phyloP scores from a whole-genome alignment of 208 protist genomes.

The Leishmania major region DNA sequence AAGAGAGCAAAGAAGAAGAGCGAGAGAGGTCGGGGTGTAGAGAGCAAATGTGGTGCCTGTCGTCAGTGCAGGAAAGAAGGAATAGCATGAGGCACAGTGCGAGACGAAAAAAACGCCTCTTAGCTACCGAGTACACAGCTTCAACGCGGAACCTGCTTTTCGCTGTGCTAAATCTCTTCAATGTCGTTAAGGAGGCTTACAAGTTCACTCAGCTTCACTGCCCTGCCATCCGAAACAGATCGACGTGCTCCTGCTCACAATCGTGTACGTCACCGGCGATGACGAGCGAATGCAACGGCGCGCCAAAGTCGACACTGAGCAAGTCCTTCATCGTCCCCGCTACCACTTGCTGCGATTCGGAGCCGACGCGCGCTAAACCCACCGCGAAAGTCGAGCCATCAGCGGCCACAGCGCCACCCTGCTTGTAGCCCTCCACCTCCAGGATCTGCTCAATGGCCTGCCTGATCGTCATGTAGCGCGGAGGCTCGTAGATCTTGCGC shows the following conservation, averaged over 20 bases:
- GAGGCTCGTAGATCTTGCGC: slow-evolving; percentile 96
- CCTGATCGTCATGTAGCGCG: slow-evolving; percentile 98
- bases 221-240: slow-evolving; percentile 48
- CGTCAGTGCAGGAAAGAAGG: background rate
- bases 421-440: slow-evolving; percentile 88
- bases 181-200: background rate
- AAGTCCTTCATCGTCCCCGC: slow-evolving; percentile 94
- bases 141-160: background rate
- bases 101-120: background rate
- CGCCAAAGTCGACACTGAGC: slow-evolving; percentile 95
- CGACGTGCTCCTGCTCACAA: slow-evolving; percentile 93
- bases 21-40: background rate
- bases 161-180: background rate
- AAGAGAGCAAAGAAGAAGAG: background rate
- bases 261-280: slow-evolving; percentile 95
- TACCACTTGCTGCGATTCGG: slow-evolving; percentile 91
- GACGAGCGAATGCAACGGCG: slow-evolving; percentile 98
- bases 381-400: slow-evolving; percentile 91
- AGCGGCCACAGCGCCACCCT: slow-evolving; percentile 66
- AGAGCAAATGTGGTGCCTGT: background rate
- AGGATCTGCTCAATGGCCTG: slow-evolving; percentile 96
- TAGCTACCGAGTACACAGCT: background rate
- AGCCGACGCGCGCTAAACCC: slow-evolving; percentile 97
- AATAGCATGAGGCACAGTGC: background rate
- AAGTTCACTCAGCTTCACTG: slow-evolving; percentile 3